phyloP scores from a whole-genome alignment of 2,329 filamentous ascomycete genomes.

The Orbilia oligospora region DNA sequence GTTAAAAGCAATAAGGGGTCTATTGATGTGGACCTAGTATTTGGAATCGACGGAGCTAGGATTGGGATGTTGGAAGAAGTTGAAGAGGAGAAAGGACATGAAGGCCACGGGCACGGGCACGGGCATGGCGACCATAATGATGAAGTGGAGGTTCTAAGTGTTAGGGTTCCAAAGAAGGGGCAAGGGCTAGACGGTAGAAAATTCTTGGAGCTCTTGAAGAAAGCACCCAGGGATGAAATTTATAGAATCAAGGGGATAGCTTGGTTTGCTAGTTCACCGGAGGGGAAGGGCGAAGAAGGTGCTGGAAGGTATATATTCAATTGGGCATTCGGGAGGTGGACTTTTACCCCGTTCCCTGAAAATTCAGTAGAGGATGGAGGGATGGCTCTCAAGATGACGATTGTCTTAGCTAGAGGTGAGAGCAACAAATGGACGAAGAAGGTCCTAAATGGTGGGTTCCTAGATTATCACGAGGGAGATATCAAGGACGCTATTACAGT shows the following conservation, averaged over 20 bases:
- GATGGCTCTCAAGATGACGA: conserved; percentile 79
- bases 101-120: conserved; percentile 32
- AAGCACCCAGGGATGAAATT: conserved; percentile 90
- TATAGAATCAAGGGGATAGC: conserved; percentile 90
- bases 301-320: conserved; percentile 85
- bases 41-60: conserved; percentile 88
- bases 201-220: conserved; percentile 77
- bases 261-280: conserved; percentile 68
- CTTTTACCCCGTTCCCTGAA: conserved; percentile 77
- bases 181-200: conserved; percentile 70
- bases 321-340: conserved; percentile 98
- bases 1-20: conserved; percentile 86
- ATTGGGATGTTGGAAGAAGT: conserved; percentile 69
- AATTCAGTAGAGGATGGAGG: conserved; percentile 71
- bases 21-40: conserved; percentile 83
- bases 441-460: conserved; percentile 56
- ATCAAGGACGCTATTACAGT: conserved; percentile 25
- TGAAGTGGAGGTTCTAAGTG: conserved; percentile 63
- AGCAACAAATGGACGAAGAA: conserved; percentile 83
- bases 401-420: conserved; percentile 78
- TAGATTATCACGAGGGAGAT: conserved; percentile 33
- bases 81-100: conserved; percentile 67
- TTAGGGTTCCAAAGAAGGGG: conserved; percentile 62
- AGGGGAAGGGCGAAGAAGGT: conserved; percentile 62
- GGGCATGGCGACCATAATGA: conserved; percentile 62